Evolutionary conservation across 2,329 filamentous ascomycete species (phyloP).

Genomic region (Clarireedia monteithiana): DNA sequence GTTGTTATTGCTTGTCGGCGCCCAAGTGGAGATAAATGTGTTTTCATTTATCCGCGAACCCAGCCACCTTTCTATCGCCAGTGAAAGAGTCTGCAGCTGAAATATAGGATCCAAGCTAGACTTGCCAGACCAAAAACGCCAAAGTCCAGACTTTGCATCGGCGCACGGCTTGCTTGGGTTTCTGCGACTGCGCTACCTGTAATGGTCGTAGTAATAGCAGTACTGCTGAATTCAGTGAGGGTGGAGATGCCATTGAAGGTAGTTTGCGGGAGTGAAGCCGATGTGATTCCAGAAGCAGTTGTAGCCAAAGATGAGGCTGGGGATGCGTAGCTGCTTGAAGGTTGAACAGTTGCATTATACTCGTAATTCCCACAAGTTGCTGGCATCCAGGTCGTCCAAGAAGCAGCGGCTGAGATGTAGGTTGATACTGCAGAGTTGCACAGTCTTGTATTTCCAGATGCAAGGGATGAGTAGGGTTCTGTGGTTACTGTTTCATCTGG

Average conservation of each 20-base stretch:
- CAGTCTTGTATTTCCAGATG: slow-evolving; percentile 1
- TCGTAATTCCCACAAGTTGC: slow-evolving; percentile 1
- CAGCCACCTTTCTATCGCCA: neutral
- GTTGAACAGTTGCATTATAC: neutral
- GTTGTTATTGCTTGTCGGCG: no score
- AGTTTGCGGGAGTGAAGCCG: neutral
- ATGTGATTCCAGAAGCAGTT: neutral
- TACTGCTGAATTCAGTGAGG: slow-evolving; percentile 3
- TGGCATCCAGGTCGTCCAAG: slow-evolving; percentile 4
- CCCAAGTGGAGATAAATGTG: no score
- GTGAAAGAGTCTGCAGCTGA: neutral
- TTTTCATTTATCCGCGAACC: no score
- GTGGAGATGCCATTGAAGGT: neutral
- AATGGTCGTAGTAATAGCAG: slow-evolving; percentile 2
- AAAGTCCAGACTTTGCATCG: neutral
- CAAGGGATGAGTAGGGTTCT: neutral
- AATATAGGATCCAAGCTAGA: slow-evolving; percentile 5
- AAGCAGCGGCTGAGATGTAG: neutral
- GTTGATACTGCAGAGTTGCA: slow-evolving; percentile 1
- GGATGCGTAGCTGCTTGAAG: neutral
- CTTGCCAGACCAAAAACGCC: neutral
- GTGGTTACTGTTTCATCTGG: neutral
- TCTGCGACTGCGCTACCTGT: neutral
- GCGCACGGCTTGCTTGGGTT: neutral
- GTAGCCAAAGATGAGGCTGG: neutral